A percentile compares a stretch with the other conserved stretches of the same genome.
Evolutionary conservation across 1,284 basidiomycete genomes (phyloP).

Genomic region (Rhodotorula sp.): DNA sequence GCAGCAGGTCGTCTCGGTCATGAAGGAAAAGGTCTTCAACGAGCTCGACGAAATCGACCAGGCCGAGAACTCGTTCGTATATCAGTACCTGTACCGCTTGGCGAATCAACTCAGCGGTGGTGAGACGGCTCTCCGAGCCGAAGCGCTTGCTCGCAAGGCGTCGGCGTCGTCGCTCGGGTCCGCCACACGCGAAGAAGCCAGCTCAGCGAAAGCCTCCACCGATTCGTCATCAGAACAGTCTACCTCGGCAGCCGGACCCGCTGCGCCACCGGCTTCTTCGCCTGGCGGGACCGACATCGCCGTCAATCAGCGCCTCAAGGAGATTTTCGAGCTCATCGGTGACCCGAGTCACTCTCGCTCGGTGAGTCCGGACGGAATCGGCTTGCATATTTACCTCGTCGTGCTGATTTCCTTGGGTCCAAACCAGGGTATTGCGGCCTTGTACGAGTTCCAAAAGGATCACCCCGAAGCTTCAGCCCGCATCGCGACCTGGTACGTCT

Average conservation of each 20-base stretch:
- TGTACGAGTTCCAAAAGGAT: conserved; percentile 89
- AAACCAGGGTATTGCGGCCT: conserved; percentile 74
- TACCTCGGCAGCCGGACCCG: background rate
- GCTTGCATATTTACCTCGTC: conserved; percentile 52
- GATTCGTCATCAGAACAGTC: background rate
- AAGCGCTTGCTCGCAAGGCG: background rate
- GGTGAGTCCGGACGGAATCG: background rate
- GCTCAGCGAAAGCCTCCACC: background rate
- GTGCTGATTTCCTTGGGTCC: background rate
- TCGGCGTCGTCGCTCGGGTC: conserved; percentile 17
- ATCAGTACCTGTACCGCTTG: conserved; percentile 47
- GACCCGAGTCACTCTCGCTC: conserved; percentile 74
- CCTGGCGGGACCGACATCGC: conserved; percentile 37
- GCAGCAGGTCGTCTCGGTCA: conserved; percentile 74
- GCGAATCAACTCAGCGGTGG: conserved; percentile 17
- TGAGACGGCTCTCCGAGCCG: background rate
- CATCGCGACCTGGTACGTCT: conserved; percentile 55
- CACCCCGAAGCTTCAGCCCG: conserved; percentile 82
- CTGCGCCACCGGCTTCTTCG: conserved; percentile 6
- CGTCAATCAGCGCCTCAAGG: conserved; percentile 59
- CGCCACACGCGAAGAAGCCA: background rate
- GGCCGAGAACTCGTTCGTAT: conserved; percentile 48
- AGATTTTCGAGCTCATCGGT: conserved; percentile 81
- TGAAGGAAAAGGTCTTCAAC: conserved; percentile 52
- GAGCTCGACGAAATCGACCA: conserved; percentile 48